These are phyloP conservation scores for Cyathus striatus DNA, from an alignment of 768 basidiomycete species.

Conservation along the genomic window DNA sequence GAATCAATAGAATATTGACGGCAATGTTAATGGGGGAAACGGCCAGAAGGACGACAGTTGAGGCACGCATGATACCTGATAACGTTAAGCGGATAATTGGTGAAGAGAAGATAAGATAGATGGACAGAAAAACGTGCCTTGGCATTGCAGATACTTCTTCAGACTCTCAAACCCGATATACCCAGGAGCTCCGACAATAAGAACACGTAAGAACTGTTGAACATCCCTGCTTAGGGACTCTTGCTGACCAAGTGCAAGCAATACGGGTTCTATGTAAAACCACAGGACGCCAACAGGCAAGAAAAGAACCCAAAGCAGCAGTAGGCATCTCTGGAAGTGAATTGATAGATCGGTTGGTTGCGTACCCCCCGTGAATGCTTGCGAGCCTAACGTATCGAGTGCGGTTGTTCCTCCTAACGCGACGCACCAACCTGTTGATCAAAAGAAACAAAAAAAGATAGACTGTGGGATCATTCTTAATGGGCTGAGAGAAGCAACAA, in stretches of 20 bases:
- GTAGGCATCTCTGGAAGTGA: conserved; percentile 65
- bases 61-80: conserved; percentile 69
- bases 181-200: conserved; percentile 62
- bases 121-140: conserved; percentile 57
- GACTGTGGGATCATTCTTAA: conserved; percentile 46
- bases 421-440: conserved; percentile 66
- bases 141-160: conserved; percentile 78
- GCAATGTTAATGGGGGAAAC: conserved; percentile 63
- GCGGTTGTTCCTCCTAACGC: conserved; percentile 78
- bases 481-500: conserved; percentile 14
- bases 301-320: conserved; percentile 59
- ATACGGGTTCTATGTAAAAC: conserved; percentile 58
- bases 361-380: conserved; percentile 64
- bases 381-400: conserved; percentile 73
- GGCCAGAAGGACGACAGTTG: conserved; percentile 58
- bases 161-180: conserved; percentile 74
- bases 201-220: conserved; percentile 58
- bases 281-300: conserved; percentile 60
- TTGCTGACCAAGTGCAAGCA: conserved; percentile 62
- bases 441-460: conserved; percentile 10
- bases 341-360: conserved; percentile 61
- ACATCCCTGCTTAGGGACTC: conserved; percentile 51
- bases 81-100: neutral
- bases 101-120: neutral
- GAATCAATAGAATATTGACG: conserved; percentile 58